Base-by-base conservation (phyloP, 2,329 filamentous ascomycete genomes). In the Hypoxylon sp. region DNA sequence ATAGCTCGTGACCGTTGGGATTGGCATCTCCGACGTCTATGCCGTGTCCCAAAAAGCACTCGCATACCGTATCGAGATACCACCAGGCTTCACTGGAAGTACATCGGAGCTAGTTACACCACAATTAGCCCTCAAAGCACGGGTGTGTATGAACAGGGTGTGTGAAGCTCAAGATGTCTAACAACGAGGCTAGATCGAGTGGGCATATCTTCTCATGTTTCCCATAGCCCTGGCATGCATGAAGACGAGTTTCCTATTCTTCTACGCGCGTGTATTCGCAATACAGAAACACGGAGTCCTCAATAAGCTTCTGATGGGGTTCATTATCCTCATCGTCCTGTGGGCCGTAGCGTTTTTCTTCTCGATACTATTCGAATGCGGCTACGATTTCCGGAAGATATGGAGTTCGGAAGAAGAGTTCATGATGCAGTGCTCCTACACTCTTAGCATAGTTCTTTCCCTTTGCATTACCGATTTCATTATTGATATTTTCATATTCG, bases 211-310 rank as follows among this genome's bases (percentile, higher is more conserved):
- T 7, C 55, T 73, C 3, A 58, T 73, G 51, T 45, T 72, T n/a
- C 71, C 71, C 1, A n/a, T 73, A 29, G 62, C 71, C 1, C 41
- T 71, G 2, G 68, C 65, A n/a, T 72, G 61, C 27, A 63, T 61
- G 37, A 73, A 73, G 34, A 23, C 60, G 1, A 72, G 71, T 60
- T 70, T 74, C 29, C 45, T 74, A 2, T 71, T 70, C 50, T 71
- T 74, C 48, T 74, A 74, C 30, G 39, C 43, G 46, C 65, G 72
- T 2, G 63, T 74, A 27, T 74, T 74, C 25, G 48, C 58, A 0
- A 55, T 68, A 9, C 37, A 68, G 23, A 61, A 51, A 16, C 45
- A 34, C 1, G 52, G 55, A 4, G 1, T 2, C 3, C 64, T 61
- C n/a, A 67, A 55, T 30, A 55, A 29, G 5, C 19, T 71, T 0